phyloP scores from a whole-genome alignment of 768 basidiomycete species.

The Trametes maxima region DNA sequence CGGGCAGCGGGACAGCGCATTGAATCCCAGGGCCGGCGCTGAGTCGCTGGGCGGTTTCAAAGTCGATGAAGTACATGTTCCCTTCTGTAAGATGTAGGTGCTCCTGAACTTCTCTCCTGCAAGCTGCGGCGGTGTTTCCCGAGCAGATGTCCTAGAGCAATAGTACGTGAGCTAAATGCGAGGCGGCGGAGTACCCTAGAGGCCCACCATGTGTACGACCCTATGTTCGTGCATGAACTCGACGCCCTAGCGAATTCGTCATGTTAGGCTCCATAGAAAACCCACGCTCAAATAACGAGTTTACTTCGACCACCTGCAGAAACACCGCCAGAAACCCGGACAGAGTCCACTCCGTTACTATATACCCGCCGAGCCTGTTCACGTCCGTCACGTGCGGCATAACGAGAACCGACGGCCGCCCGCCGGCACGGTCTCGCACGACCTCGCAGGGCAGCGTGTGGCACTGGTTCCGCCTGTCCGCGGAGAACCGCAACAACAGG shows the following conservation, averaged over 20 bases:
- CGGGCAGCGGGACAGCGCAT: neutral
- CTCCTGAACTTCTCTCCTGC: neutral
- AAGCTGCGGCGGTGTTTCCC: neutral
- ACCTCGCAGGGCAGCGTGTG: neutral
- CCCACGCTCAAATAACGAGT: too few relatives aligned
- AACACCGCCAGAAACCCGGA: neutral
- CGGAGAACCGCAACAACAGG: neutral
- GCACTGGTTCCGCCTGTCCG: neutral
- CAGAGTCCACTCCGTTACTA: neutral
- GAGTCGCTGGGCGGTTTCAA: neutral
- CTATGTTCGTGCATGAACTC: neutral
- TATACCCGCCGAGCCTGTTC: neutral
- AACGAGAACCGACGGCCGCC: neutral
- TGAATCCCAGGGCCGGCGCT: neutral
- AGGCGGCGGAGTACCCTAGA: neutral
- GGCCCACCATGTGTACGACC: neutral
- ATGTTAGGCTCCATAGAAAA: neutral
- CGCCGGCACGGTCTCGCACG: neutral
- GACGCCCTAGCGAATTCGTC: neutral
- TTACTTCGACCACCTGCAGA: neutral
- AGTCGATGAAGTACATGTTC: neutral
- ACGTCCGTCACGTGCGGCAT: neutral
- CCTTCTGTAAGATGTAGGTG: neutral
- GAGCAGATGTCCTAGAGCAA: neutral
- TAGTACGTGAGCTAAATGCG: neutral